Evolutionary conservation across 2,329 filamentous ascomycete genomes (phyloP).

Genomic region (Colletotrichum siamense): DNA sequence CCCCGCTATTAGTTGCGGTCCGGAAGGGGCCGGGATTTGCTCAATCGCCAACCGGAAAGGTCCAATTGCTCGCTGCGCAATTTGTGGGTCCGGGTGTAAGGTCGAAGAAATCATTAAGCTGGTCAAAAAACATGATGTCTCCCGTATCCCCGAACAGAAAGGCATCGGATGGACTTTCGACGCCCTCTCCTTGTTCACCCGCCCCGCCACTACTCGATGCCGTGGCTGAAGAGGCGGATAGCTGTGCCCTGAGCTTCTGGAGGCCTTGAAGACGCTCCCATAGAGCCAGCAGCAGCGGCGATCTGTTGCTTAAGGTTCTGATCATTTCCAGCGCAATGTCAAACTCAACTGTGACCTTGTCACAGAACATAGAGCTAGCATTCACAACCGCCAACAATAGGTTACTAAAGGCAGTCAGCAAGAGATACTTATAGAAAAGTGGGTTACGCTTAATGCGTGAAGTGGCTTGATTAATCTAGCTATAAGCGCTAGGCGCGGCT

Average conservation of each 20-base stretch:
- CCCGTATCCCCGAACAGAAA: not conserved
- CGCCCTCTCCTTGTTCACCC: not conserved
- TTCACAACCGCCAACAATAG: not conserved
- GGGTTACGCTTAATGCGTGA: too few species aligned
- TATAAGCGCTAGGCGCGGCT: too few species aligned
- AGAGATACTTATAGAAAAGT: too few species aligned
- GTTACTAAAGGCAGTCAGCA: not conserved
- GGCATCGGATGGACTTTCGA: not conserved
- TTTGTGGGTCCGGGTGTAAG: not conserved
- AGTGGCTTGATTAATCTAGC: too few species aligned
- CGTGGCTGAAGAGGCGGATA: not conserved
- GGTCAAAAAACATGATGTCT: not conserved
- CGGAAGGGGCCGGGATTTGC: not conserved
- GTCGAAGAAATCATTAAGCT: not conserved
- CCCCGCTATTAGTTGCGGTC: not conserved
- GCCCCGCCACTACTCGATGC: not conserved
- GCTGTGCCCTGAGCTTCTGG: not conserved
- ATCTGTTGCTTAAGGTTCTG: not conserved
- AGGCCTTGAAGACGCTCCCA: not conserved
- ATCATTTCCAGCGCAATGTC: not conserved
- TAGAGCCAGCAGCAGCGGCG: not conserved
- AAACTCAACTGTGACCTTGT: not conserved
- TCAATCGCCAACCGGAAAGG: not conserved
- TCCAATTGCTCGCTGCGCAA: not conserved
- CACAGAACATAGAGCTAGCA: not conserved